Percentiles rank a stretch among this genome's conserved stretches.
Conservation (phyloP, 306 rosid genomes). For the Quercus cerris region DNA sequence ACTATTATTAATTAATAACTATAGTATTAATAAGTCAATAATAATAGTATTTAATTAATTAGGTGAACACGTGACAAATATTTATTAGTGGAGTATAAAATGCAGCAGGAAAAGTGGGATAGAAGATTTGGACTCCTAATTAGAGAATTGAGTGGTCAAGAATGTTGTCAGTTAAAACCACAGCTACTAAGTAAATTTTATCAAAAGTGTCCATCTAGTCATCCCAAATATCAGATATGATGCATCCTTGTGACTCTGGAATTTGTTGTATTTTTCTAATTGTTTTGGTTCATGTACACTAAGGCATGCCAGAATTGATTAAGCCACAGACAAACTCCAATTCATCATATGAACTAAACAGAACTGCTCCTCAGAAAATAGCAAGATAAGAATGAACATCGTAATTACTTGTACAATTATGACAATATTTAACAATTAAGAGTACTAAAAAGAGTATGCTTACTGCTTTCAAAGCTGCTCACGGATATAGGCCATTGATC, state of each 20-base stretch:
- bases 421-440: constrained; percentile 1
- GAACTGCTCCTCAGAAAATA: constrained; percentile 1
- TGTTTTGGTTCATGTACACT: not conserved
- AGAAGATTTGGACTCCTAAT: not conserved
- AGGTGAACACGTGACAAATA: no score
- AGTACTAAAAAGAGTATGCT: constrained; percentile 34
- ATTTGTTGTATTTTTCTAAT: not conserved
- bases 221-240: not conserved
- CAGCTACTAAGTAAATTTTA: not conserved
- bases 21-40: no score
- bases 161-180: not conserved
- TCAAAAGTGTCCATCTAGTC: not conserved
- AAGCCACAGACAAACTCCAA: not conserved
- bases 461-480: constrained; percentile 70
- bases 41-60: no score
- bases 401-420: not conserved
- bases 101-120: no score
- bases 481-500: constrained; percentile 63
- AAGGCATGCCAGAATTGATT: not conserved
- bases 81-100: no score
- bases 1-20: no score
- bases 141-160: not conserved
- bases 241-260: not conserved
- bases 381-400: not conserved
- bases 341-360: not conserved